Evolutionary conservation across 257 asterid genomes (phyloP), one percentile per base, ranked within the genome.

Genomic region (Salvia rosmarinus): DNA sequence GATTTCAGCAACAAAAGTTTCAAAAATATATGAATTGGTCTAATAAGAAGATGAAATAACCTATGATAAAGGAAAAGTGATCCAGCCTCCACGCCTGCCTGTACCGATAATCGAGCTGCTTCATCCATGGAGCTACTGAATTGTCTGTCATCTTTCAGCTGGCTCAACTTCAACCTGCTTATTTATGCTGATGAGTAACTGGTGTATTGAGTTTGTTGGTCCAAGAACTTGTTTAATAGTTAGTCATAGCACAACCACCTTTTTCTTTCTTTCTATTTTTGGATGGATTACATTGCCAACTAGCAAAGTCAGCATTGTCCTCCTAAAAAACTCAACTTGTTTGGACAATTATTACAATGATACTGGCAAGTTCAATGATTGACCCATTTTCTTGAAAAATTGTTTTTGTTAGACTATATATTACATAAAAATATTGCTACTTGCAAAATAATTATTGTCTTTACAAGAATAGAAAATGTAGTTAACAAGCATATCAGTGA

Each of bases 11-110:
- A 44, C 10, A 9, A 34, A 3, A 3, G 4, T 34, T 34, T 34
- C 37, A 3, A 34, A 34, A 34, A 34, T 34, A 3, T n/a, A 30
- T 66, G 67, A 61, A 42, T 9, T 11, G 9, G 20, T 6, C 16
- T 9, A 4, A 52, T 25, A 49, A 44, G 65, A 25, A 20, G 0
- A 68, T 17, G 46, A 61, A 46, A 0, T 4, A 59, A 84, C 90
- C 90, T 79, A 83, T 79, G 78, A 86, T 81, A 39, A 86, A 86
- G 49, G 87, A 88, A n/a, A 86, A 81, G 64, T 77, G 74, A 80
- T 79, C 90, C 90, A 81, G 54, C 90, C 88, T 25, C 90, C 88
- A 3, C 69, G 80, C 50, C 61, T 61, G 32, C 50, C n/a, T 11
- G 21, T 68, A 16, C 21, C 40, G 75, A 46, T 35, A 28, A 55